A percentile compares a stretch with the other conserved stretches of the same genome.
Evolutionary conservation across 2,329 filamentous ascomycete genomes (phyloP).

Genomic region (Fusarium scirpi): DNA sequence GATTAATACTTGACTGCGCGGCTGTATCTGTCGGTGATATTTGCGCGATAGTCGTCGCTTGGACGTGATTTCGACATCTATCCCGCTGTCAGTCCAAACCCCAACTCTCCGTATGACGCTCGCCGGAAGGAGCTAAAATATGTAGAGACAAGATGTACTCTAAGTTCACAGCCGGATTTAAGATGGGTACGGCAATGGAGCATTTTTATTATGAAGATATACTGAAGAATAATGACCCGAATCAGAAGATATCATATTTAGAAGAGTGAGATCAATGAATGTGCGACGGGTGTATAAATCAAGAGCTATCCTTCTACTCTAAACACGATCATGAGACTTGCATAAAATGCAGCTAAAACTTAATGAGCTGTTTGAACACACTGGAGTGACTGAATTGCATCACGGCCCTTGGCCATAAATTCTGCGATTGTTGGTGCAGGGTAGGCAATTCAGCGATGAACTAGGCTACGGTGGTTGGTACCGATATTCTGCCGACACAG

Average conservation of each 20-base stretch:
- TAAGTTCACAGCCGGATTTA: not conserved
- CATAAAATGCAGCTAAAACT: not conserved
- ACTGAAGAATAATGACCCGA: not conserved
- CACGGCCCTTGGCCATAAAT: not conserved
- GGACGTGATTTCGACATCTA: not conserved
- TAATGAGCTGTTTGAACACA: not conserved
- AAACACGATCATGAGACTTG: not conserved
- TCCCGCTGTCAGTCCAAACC: not conserved
- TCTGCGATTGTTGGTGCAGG: not conserved
- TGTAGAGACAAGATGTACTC: not conserved
- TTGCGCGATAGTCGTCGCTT: not conserved
- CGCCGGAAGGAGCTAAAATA: not conserved
- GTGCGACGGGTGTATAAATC: not conserved
- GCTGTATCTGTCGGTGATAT: not conserved
- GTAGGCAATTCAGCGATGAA: not conserved
- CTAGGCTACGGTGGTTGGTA: not conserved
- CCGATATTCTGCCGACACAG: slow-evolving; percentile 51
- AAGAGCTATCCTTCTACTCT: not conserved
- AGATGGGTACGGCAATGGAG: not conserved
- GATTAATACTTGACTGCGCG: not conserved
- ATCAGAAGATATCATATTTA: not conserved
- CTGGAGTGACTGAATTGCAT: not conserved
- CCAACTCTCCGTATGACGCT: not conserved
- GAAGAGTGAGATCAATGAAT: not conserved
- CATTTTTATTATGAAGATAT: not conserved